A percentile compares a stretch with the other conserved stretches of the same genome.
Evolutionary conservation across 2,329 filamentous ascomycete genomes (phyloP).

Genomic region (Onygenales sp.): DNA sequence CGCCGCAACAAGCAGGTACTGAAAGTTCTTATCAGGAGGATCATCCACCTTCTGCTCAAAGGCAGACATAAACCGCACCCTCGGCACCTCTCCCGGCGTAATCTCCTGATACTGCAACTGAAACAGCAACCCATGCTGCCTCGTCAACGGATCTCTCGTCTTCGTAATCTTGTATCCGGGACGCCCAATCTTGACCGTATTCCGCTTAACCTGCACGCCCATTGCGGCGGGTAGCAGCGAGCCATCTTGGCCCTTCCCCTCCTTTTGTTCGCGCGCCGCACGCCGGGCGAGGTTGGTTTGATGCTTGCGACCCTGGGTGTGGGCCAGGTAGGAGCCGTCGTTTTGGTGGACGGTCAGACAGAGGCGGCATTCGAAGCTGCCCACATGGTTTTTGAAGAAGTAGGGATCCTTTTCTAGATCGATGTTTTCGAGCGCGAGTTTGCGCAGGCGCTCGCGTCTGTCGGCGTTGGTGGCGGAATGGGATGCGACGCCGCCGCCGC

Average conservation of each 20-base stretch:
- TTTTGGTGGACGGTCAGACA: conserved; percentile 98
- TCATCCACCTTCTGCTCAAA: conserved; percentile 95
- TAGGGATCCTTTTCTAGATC: conserved; percentile 99
- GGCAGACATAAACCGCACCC: conserved; percentile 94
- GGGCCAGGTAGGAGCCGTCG: conserved; percentile 95
- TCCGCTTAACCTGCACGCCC: conserved; percentile 67
- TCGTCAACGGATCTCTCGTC: conserved; percentile 75
- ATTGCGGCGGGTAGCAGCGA: conserved; percentile 65
- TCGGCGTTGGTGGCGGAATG: conserved; percentile 91
- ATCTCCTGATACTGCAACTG: conserved; percentile 95
- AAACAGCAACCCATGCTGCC: conserved; percentile 87
- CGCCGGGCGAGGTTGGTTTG: conserved; percentile 95
- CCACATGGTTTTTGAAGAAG: conserved; percentile 99
- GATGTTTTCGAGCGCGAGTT: conserved; percentile 96
- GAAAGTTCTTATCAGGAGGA: conserved; percentile 79
- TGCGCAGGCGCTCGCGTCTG: conserved; percentile 91
- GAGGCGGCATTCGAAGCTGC: conserved; percentile 93
- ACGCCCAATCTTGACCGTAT: conserved; percentile 87
- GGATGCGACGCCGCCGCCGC: conserved; percentile 91
- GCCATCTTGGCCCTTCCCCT: conserved; percentile 58
- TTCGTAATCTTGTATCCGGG: conserved; percentile 98
- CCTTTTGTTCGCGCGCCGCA: conserved; percentile 88
- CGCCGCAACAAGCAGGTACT: conserved; percentile 89
- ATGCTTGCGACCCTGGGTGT: conserved; percentile 97
- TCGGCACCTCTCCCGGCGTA: conserved; percentile 61